Percentiles rank a stretch among this genome's conserved stretches.
phyloP scores from a whole-genome alignment of 2,329 filamentous ascomycete species.

The Penicillium polonicum region DNA sequence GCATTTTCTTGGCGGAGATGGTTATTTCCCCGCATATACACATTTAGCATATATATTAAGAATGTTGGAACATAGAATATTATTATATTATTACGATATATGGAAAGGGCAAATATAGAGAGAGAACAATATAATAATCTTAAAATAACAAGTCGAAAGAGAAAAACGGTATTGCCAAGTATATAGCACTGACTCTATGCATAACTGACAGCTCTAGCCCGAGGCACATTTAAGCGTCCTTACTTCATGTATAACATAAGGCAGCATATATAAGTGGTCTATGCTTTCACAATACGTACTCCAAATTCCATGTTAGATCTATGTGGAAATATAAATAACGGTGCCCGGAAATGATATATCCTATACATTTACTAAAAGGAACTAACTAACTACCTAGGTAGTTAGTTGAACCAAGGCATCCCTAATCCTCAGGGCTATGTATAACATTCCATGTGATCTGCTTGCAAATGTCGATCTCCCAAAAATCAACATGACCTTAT shows the following conservation, averaged over 20 bases:
- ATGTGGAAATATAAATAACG: neutral
- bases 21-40: neutral
- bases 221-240: neutral
- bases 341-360: neutral
- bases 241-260: neutral
- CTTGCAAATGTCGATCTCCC: neutral
- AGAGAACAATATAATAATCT: too few relatives aligned
- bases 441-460: neutral
- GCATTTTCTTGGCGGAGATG: slow-evolving; percentile 2
- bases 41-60: too few relatives aligned
- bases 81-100: too few relatives aligned
- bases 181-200: neutral
- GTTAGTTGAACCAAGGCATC: too few relatives aligned
- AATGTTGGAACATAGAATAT: too few relatives aligned
- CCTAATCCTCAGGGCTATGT: too few relatives aligned
- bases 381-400: too few relatives aligned
- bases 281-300: neutral
- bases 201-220: neutral
- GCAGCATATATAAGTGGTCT: neutral
- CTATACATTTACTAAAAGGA: neutral
- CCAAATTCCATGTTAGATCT: neutral
- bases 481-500: neutral
- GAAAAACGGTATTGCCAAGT: neutral
- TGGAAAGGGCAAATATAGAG: too few relatives aligned
- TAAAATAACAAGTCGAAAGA: too few relatives aligned